phyloP scores from a whole-genome alignment of 2,329 filamentous ascomycete species.

The Fusarium neocosmosporiellum region DNA sequence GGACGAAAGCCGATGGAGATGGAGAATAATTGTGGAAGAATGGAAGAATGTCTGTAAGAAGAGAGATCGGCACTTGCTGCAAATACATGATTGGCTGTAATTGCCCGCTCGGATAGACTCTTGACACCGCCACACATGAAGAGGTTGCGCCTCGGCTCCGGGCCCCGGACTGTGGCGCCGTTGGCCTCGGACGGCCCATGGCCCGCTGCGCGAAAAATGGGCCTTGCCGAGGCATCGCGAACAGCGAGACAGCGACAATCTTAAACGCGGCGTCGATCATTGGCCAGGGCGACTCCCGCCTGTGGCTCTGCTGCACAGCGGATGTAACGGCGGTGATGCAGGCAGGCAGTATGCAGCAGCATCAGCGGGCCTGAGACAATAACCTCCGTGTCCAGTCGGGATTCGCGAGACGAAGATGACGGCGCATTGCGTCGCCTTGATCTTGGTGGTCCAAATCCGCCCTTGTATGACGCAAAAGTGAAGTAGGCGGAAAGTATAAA shows the following conservation, averaged over 20 bases:
- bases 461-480: not conserved
- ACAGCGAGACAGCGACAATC: not conserved
- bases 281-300: not conserved
- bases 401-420: not conserved
- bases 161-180: not conserved
- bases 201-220: not conserved
- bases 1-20: not conserved
- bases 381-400: not conserved
- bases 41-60: not conserved
- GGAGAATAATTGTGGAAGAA: not conserved
- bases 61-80: not conserved
- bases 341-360: not conserved
- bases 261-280: not conserved
- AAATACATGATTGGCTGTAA: not conserved
- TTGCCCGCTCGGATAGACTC: not conserved
- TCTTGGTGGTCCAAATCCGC: not conserved
- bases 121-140: not conserved
- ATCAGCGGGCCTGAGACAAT: not conserved
- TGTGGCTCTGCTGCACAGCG: not conserved
- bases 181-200: not conserved
- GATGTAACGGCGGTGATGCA: not conserved
- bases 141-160: not conserved
- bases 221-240: constrained; percentile 5
- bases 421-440: not conserved
- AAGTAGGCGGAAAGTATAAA: not conserved